Evolutionary conservation across 106 monocot species (phyloP).

Genomic region (Vanilla planifolia): DNA sequence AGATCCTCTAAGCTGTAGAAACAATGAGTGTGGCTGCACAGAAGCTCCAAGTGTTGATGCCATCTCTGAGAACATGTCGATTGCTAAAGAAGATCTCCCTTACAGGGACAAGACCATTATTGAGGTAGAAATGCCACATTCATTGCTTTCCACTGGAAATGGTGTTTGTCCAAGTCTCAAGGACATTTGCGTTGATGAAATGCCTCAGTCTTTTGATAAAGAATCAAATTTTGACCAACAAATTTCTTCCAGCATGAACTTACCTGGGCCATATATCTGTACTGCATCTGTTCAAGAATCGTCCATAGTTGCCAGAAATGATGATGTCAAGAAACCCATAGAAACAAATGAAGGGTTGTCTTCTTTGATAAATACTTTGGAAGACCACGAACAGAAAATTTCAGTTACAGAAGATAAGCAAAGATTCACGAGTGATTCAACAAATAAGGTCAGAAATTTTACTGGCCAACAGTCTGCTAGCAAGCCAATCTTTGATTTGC

Average conservation of each 20-base stretch:
- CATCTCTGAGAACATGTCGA: background rate
- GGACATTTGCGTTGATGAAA: constrained; percentile 70
- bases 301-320: background rate
- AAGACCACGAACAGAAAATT: background rate
- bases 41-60: constrained; percentile 5
- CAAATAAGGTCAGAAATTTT: background rate
- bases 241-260: background rate
- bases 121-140: no score
- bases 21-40: background rate
- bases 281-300: background rate
- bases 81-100: constrained; percentile 10
- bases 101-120: constrained; percentile 34
- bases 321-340: background rate
- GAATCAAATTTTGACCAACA: background rate
- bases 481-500: background rate
- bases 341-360: background rate
- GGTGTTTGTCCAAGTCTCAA: constrained; percentile 33
- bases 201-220: constrained; percentile 14
- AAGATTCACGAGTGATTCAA: no score
- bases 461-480: background rate
- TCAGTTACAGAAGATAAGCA: no score
- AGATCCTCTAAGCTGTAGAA: background rate
- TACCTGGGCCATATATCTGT: background rate
- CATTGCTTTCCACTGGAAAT: constrained; percentile 19
- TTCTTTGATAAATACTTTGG: background rate